phyloP scores from a whole-genome alignment of 1,284 basidiomycete species.

The Trichosporon sp. region DNA sequence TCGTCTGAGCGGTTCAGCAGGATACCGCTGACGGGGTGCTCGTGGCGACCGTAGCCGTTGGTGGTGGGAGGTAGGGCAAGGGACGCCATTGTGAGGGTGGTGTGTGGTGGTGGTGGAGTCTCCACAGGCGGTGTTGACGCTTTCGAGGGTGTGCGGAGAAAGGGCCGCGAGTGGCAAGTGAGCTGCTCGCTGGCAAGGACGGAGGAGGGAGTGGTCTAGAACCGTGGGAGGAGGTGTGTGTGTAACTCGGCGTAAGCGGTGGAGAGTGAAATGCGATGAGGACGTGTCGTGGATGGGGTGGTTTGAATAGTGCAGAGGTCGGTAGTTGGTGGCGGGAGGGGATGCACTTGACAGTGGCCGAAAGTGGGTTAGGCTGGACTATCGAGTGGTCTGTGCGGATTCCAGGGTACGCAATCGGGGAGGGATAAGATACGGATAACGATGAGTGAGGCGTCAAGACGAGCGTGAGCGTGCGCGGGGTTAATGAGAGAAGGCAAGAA shows the following conservation, averaged over 20 bases:
- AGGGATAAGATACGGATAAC: slow-evolving; percentile 6
- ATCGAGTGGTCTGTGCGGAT: background rate
- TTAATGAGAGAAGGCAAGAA: background rate
- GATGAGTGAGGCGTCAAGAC: background rate
- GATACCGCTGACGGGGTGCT: slow-evolving; percentile 14
- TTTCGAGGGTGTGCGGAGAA: background rate
- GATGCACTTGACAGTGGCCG: background rate
- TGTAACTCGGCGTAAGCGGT: background rate
- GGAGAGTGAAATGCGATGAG: background rate
- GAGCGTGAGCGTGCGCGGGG: background rate
- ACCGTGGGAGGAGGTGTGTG: background rate
- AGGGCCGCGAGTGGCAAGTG: background rate
- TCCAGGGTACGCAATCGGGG: slow-evolving; percentile 1
- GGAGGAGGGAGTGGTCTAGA: background rate
- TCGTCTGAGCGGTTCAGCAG: slow-evolving; percentile 14
- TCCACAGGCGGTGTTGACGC: background rate
- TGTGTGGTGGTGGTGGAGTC: background rate
- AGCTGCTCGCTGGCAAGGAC: background rate
- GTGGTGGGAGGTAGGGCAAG: background rate
- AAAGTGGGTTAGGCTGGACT: background rate
- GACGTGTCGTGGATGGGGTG: background rate
- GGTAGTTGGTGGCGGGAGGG: background rate
- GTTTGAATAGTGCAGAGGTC: background rate
- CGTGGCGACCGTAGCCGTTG: background rate
- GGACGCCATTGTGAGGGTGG: slow-evolving; percentile 1